Base-by-base conservation (phyloP, 495 filamentous ascomycete species). In the Penicillium chermesinum region DNA sequence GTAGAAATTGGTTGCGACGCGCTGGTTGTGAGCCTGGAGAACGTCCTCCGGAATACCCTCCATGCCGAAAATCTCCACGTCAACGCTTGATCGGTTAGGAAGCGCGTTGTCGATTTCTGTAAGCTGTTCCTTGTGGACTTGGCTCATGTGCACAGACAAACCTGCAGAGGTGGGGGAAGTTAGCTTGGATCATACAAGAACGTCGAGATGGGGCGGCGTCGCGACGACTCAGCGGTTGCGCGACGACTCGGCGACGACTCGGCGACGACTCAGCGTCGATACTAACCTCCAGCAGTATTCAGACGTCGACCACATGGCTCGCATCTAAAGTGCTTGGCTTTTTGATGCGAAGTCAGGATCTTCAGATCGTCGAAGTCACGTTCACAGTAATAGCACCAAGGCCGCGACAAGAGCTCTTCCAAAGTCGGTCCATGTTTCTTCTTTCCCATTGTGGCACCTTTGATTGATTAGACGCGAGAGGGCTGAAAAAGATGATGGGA, bases 311-410 rank as follows among this genome's bases (percentile, higher is more conserved):
- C 79, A 62, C 93, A 98, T 72, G 84, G 71, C 51, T 95, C 88
- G 68, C 93, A 98, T 63, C 94, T 95, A 79, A 94, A 97, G 66
- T 98, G 93, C 70, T 96, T 97, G 16, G 93, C 91, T 65, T 95
- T 96, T 62, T 97, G 94, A 70, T 98, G 93, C 42, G 85, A 86
- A 51, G 96, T 94, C 40, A 98, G 81, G 49, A 97, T 89, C 71
- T 94, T 95, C 10, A 96, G 67, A 67, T 97, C 93, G 62, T 96
- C 91, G 55, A 98, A 98, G 70, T 96, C 93, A 67, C 91, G 83
- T 72, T 97, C 93, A 72, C 93, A 98, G 71, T 98, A 98, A 69
- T 96, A 98, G 73, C 93, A 98, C 90, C 90, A 97, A 33, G 93
- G 87, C 38, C 91, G 84, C 46, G 76, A 76, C 21, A 97, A 76